Evolutionary conservation across 768 basidiomycete species (phyloP), one percentile per base, ranked within the genome.

Genomic region (Boletus vinaceobasis): DNA sequence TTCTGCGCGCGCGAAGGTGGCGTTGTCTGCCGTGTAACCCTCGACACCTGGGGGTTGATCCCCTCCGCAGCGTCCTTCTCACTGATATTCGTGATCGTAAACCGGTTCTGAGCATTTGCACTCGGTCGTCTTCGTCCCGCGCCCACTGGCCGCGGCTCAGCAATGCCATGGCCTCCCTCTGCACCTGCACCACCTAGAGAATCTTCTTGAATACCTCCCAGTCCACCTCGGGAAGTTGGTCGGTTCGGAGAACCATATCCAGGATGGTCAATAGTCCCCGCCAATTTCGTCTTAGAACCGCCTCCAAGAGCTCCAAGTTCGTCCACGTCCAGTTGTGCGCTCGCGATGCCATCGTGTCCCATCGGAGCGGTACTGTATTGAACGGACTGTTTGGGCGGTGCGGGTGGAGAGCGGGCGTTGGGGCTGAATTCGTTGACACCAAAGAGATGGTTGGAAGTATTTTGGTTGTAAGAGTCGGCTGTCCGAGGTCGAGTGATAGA

Each of bases 41-140:
- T 52, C 27, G 50, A 29, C 3, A 32, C 43, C 17, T 64, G 61
- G 23, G 68, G 66, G 68, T 43, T 56, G 2, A 60, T 53, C 17
- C 60, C 68, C 11, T 67, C 71, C 31, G 56, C 78, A 69, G 50
- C 81, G 73, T 73, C 71, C 38, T 67, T 63, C 32, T 78, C 74
- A 19, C 68, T 72, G 33, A 67, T 60, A 53, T 80, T 80, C 35
- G 73, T 72, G 33, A 79, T 68, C 43, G 78, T 78, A 13, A 79
- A 61, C 4, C 78, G 67, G 47, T 71, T 72, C 38, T 66, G 66
- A 14, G 66, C 53, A 15, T 40, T 58, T n/a, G 67, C 66, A 19
- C 70, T 74, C 39, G 66, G 64, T 29, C 71, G 69, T 54, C 72
- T 64, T 51, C 71, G 72, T 13, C 73, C 49, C 6, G 48, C 43